Percentiles rank a stretch among this genome's conserved stretches.
Evolutionary conservation across 345 rosid species (phyloP).

Genomic region (Turnera subulata): DNA sequence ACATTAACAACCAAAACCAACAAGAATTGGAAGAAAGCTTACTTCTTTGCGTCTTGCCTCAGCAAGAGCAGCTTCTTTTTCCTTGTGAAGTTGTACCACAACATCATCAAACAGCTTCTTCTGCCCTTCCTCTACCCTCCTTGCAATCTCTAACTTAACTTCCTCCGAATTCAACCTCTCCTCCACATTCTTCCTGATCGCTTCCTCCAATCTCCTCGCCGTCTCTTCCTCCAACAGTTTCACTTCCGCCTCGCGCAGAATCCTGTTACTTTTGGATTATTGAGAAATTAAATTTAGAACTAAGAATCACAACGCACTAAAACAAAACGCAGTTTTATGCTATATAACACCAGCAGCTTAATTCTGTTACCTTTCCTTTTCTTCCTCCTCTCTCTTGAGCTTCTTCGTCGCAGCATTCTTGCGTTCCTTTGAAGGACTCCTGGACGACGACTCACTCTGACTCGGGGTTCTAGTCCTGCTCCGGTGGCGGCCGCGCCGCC

Average conservation of each 20-base stretch:
- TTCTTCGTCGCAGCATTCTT: constrained; percentile 27
- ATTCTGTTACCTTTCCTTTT: constrained; percentile 42
- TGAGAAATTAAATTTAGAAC: background rate
- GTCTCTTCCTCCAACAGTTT: constrained; percentile 72
- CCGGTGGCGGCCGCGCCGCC: constrained; percentile 40
- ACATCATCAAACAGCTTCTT: constrained; percentile 64
- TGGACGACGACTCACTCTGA: constrained; percentile 32
- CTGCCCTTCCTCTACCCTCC: constrained; percentile 55
- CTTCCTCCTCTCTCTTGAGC: constrained; percentile 49
- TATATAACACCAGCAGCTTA: background rate
- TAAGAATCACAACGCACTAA: too few relatives aligned
- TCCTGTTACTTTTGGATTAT: constrained; percentile 27
- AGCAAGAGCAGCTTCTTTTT: constrained; percentile 64
- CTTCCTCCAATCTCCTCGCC: constrained; percentile 65
- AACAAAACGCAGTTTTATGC: background rate
- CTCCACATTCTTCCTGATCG: constrained; percentile 70
- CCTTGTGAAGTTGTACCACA: constrained; percentile 49
- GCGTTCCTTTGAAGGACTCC: constrained; percentile 24
- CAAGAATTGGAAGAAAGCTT: constrained; percentile 16
- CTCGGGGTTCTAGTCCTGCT: constrained; percentile 22
- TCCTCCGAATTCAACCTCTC: constrained; percentile 56
- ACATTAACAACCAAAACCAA: background rate
- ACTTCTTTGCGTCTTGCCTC: constrained; percentile 74
- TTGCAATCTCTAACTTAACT: constrained; percentile 49
- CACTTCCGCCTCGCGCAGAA: constrained; percentile 59